Conservation (phyloP, 148 eudicot species). For the Agrostemma githago region DNA sequence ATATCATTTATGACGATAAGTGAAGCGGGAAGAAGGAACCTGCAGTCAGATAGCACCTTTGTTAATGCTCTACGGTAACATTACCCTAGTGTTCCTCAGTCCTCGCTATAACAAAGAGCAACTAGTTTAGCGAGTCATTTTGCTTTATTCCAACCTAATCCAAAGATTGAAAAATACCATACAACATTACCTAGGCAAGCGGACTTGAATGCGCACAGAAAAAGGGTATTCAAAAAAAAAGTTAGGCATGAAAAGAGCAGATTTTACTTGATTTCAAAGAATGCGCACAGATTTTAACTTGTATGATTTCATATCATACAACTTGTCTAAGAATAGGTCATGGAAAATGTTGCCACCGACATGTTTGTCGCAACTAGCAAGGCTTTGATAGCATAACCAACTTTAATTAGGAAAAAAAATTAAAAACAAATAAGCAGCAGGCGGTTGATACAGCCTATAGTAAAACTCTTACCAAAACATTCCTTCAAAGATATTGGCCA, state of each 20-base stretch:
- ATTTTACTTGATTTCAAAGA: background rate
- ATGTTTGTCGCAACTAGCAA: background rate
- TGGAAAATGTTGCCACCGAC: background rate
- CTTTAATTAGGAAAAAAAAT: background rate
- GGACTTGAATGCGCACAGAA: background rate
- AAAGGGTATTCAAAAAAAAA: no score
- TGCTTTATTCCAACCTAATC: background rate
- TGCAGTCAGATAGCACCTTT: constrained; percentile 31
- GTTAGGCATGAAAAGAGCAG: background rate
- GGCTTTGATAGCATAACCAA: background rate
- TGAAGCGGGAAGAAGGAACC: constrained; percentile 99
- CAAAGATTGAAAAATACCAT: background rate
- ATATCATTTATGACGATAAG: constrained; percentile 92
- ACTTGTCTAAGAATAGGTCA: background rate
- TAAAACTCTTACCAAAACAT: constrained; percentile 66
- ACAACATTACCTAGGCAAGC: background rate
- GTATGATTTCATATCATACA: background rate
- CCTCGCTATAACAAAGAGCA: background rate
- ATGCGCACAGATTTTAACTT: background rate
- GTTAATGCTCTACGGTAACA: background rate
- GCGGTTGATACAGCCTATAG: background rate
- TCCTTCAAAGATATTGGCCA: constrained; percentile 95
- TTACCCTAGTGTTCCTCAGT: background rate
- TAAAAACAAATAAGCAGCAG: background rate
- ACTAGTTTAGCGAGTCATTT: background rate